These are phyloP conservation scores for Leishmania amazonensis DNA, from an alignment of 208 protist species.

Conservation along the genomic window DNA sequence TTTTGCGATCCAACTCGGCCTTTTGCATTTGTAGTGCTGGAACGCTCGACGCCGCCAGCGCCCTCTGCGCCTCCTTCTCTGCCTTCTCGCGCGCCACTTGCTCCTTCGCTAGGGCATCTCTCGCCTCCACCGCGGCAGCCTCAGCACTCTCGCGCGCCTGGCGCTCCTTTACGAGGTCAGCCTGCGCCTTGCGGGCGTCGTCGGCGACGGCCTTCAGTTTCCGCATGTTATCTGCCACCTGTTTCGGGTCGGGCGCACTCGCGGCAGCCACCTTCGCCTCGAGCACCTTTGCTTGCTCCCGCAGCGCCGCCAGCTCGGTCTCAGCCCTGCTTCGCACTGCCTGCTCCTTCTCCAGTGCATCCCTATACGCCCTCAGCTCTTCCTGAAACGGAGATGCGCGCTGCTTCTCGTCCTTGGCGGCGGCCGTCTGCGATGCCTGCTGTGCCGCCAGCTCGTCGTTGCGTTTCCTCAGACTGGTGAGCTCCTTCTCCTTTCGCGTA, in stretches of 20 bases:
- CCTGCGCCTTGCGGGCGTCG: constrained; percentile 29
- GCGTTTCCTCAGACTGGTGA: constrained; percentile 15
- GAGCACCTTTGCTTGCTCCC: constrained; percentile 13
- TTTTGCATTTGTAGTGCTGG: constrained; percentile 14
- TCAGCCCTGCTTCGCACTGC: constrained; percentile 20
- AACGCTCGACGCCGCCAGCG: not conserved
- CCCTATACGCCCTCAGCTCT: constrained; percentile 14
- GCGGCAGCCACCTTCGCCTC: constrained; percentile 13
- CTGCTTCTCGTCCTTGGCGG: constrained; percentile 19
- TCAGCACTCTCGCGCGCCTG: constrained; percentile 29
- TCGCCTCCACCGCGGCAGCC: constrained; percentile 14
- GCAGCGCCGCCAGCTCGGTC: constrained; percentile 14
- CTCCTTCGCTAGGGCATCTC: constrained; percentile 26
- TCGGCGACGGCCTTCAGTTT: constrained; percentile 35
- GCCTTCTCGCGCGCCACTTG: constrained; percentile 42
- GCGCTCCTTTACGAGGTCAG: constrained; percentile 38
- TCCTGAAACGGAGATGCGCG: constrained; percentile 5
- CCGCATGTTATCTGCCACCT: constrained; percentile 17
- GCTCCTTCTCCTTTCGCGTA: constrained; percentile 20
- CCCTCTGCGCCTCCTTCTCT: constrained; percentile 28
- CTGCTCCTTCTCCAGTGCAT: constrained; percentile 22
- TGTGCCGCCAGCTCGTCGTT: constrained; percentile 17
- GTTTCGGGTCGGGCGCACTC: not conserved
- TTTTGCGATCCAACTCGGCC: constrained; percentile 20
- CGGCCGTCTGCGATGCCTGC: constrained; percentile 24